Conservation (phyloP, 169 alveolate genomes). For the Babesia ovis region DNA sequence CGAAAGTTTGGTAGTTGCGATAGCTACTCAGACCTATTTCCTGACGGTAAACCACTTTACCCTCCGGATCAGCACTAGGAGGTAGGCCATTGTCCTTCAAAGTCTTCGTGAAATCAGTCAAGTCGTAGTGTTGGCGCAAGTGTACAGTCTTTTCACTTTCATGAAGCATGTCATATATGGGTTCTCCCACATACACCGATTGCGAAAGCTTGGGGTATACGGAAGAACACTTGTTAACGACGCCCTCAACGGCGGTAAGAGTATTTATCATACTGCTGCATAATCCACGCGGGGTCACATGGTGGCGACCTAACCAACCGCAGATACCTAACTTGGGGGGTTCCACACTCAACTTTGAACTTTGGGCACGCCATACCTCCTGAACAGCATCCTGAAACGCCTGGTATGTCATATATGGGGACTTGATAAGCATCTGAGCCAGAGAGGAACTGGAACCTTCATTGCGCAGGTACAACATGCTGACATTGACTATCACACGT, state of each 20-base stretch:
- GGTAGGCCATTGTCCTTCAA: constrained; percentile 72
- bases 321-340: constrained; percentile 86
- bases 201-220: constrained; percentile 90
- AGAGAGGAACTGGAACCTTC: constrained; percentile 62
- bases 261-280: constrained; percentile 87
- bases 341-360: constrained; percentile 66
- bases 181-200: constrained; percentile 90
- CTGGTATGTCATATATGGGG: constrained; percentile 80
- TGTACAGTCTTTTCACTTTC: constrained; percentile 85
- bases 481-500: constrained; percentile 70
- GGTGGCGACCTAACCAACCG: constrained; percentile 95
- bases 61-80: constrained; percentile 76
- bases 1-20: constrained; percentile 89
- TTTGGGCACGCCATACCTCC: constrained; percentile 79
- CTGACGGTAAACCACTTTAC: constrained; percentile 75
- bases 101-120: constrained; percentile 74
- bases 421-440: constrained; percentile 67
- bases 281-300: constrained; percentile 97
- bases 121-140: constrained; percentile 77
- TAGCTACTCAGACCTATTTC: constrained; percentile 94
- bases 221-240: constrained; percentile 91
- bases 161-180: constrained; percentile 80
- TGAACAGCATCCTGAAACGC: constrained; percentile 84
- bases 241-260: constrained; percentile 94
- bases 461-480: constrained; percentile 65